Evolutionary conservation across 257 asterid species (phyloP).

Genomic region (Hygrophila difformis): DNA sequence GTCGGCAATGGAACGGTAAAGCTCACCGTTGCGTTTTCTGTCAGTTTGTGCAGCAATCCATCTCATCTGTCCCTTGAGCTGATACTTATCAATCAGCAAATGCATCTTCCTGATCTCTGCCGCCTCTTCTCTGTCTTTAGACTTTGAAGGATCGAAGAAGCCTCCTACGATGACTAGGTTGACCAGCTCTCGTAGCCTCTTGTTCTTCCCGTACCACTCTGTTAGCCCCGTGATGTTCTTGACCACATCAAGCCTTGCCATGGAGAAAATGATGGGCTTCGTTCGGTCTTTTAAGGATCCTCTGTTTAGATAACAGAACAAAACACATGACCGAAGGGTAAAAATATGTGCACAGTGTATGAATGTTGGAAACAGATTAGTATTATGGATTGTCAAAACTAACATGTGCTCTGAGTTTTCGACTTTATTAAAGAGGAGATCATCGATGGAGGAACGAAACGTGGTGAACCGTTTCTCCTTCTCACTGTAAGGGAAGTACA

Average conservation of each 20-base stretch:
- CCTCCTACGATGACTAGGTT: slow-evolving; percentile 85
- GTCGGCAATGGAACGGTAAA: slow-evolving; percentile 75
- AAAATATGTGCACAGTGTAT: too few species aligned
- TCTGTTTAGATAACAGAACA: slow-evolving; percentile 22
- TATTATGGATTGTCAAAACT: slow-evolving; percentile 19
- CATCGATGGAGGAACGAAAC: slow-evolving; percentile 58
- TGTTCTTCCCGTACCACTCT: slow-evolving; percentile 91
- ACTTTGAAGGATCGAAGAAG: slow-evolving; percentile 73
- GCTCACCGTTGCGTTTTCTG: slow-evolving; percentile 57
- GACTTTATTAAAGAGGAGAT: slow-evolving; percentile 59
- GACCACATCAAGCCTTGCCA: slow-evolving; percentile 88
- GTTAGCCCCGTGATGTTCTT: slow-evolving; percentile 77
- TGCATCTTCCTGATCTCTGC: slow-evolving; percentile 83
- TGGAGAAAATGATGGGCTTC: slow-evolving; percentile 82
- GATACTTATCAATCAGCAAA: slow-evolving; percentile 45
- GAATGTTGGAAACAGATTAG: not conserved
- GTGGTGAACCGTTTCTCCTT: slow-evolving; percentile 45
- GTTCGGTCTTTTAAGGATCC: slow-evolving; percentile 65
- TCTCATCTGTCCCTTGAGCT: slow-evolving; percentile 72
- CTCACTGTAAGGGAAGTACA: slow-evolving; percentile 72
- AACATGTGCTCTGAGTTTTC: slow-evolving; percentile 72
- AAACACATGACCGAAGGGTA: too few species aligned
- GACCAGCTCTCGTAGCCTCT: slow-evolving; percentile 53
- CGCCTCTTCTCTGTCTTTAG: slow-evolving; percentile 91
- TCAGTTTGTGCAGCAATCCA: slow-evolving; percentile 95